Evolutionary conservation across 352 stramenopile species (phyloP).

Genomic region (Globisporangium iwayamae): DNA sequence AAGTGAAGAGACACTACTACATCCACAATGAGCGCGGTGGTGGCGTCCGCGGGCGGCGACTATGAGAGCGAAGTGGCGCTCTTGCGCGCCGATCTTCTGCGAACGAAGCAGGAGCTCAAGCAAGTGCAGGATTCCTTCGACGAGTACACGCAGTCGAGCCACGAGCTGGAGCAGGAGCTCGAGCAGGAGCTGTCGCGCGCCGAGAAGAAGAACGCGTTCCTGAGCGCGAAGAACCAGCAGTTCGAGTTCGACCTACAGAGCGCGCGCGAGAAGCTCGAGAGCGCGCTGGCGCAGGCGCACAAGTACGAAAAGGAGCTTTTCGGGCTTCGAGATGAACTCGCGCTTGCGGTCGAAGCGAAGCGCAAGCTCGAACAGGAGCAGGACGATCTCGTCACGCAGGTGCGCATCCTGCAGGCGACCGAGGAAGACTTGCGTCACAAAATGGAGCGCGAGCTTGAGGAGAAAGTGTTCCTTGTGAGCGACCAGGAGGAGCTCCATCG

Average conservation of each 20-base stretch:
- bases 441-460: slow-evolving; percentile 83
- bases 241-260: slow-evolving; percentile 51
- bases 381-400: slow-evolving; percentile 75
- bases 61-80: slow-evolving; percentile 12
- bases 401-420: slow-evolving; percentile 78
- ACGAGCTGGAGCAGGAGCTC: slow-evolving; percentile 73
- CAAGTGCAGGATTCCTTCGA: slow-evolving; percentile 73
- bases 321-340: slow-evolving; percentile 40
- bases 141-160: slow-evolving; percentile 80
- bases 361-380: slow-evolving; percentile 67
- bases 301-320: slow-evolving; percentile 51
- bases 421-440: slow-evolving; percentile 76
- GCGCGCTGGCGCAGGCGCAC: slow-evolving; percentile 45
- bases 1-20: neutral
- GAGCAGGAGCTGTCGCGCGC: slow-evolving; percentile 69
- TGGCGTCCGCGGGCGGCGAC: neutral
- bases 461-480: slow-evolving; percentile 81
- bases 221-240: slow-evolving; percentile 43
- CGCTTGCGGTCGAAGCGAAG: slow-evolving; percentile 31
- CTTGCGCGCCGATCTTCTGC: slow-evolving; percentile 46
- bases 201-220: slow-evolving; percentile 44
- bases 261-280: slow-evolving; percentile 48
- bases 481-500: slow-evolving; percentile 81
- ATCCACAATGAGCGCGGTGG: slow-evolving; percentile 4
- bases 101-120: slow-evolving; percentile 60